These are phyloP conservation scores for Amaranthus palmeri DNA, from an alignment of 148 eudicot species.

Conservation along the genomic window DNA sequence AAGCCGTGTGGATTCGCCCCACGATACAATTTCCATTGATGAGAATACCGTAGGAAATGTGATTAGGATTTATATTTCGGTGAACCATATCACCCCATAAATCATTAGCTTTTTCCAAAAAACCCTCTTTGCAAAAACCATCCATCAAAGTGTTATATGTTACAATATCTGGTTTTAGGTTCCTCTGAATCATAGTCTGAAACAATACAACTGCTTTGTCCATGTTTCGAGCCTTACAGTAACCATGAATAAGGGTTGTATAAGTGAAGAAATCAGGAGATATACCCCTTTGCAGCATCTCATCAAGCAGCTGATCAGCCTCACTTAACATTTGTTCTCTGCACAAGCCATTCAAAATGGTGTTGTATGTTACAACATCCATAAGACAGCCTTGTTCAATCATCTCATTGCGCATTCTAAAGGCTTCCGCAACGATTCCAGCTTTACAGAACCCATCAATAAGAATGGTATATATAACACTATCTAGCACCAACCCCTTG, in stretches of 20 bases:
- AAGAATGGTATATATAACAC: slow-evolving; percentile 67
- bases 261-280: slow-evolving; percentile 65
- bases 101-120: slow-evolving; percentile 52
- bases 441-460: slow-evolving; percentile 62
- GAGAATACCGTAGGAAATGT: slow-evolving; percentile 53
- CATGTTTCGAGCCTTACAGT: slow-evolving; percentile 52
- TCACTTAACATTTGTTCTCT: slow-evolving; percentile 53
- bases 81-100: slow-evolving; percentile 51
- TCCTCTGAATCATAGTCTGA: slow-evolving; percentile 56
- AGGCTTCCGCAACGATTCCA: slow-evolving; percentile 48
- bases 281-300: slow-evolving; percentile 68
- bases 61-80: slow-evolving; percentile 45
- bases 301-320: slow-evolving; percentile 54
- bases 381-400: slow-evolving; percentile 53
- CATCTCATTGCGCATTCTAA: slow-evolving; percentile 80
- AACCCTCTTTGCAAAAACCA: slow-evolving; percentile 76
- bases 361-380: slow-evolving; percentile 85
- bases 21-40: slow-evolving; percentile 58
- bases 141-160: slow-evolving; percentile 73
- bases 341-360: slow-evolving; percentile 74
- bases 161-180: slow-evolving; percentile 66
- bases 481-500: slow-evolving; percentile 62
- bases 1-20: slow-evolving; percentile 46
- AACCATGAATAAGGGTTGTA: slow-evolving; percentile 66
- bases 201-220: slow-evolving; percentile 47